Base-by-base conservation (phyloP, 805 yeast genomes). In the Saccharomycopsis fermentans region DNA sequence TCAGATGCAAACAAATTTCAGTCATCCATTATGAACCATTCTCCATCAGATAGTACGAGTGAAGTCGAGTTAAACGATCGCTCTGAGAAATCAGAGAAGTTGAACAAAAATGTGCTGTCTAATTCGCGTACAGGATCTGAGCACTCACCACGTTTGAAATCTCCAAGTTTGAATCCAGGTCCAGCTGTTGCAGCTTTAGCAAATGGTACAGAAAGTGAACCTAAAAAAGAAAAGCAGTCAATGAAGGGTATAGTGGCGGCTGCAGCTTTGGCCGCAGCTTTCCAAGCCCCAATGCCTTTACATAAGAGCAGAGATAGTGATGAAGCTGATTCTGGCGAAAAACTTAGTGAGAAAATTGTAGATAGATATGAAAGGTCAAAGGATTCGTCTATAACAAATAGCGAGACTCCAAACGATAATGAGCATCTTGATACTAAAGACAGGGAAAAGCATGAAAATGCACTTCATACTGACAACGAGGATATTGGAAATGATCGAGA, bases 211-310 rank as follows among this genome's bases (percentile, higher is more conserved):
- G 55, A 54, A 17, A 48, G 11, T 55, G 50, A 57, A n/a, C 21
- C 63, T 2, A 63, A 57, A 9, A 65, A 61, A 11, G 63, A 60
- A 43, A 64, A 63, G 21, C 63, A 65, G 52, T 64, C 57, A 40
- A 67, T 66, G 39, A 74, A 82, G 64, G 89, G 87, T 0, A 76
- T 78, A 64, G 85, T 86, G 8, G 94, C 92, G 0, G 94, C 94
- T 1, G 92, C 91, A 8, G 92, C 92, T 0, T 73, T 87, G 55
- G 90, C 90, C 3, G 89, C 87, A 0, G 94, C 92, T 0, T 91
- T 91, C 1, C 87, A 83, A 14, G 78, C 82, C 14, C 94, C 94
- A 1, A 67, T 87, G 37, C 90, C 90, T 3, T 66, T 78, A 17
- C 66, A 62, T 2, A 39, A 40, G 27, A 36, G 24, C 19, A 17